A percentile compares a stretch with the other conserved stretches of the same genome.
phyloP scores from a whole-genome alignment of 495 filamentous ascomycete species.

The Neurospora sp. region DNA sequence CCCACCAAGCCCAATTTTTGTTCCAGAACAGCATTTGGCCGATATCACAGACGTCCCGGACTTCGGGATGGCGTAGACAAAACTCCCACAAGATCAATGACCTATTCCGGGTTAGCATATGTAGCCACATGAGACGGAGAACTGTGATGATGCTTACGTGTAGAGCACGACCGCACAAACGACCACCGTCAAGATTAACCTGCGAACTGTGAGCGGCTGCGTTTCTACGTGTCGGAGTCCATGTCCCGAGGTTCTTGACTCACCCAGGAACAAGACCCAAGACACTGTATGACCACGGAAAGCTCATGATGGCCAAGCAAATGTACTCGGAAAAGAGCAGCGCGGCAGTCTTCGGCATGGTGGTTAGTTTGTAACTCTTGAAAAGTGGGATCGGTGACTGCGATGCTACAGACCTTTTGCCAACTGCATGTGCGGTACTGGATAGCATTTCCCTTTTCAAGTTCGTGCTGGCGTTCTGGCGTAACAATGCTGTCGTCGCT shows the following conservation, averaged over 20 bases:
- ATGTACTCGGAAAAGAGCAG: slow-evolving; percentile 88
- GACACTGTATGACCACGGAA: slow-evolving; percentile 80
- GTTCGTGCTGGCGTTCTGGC: slow-evolving; percentile 63
- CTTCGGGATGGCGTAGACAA: slow-evolving; percentile 75
- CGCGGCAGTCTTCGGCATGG: slow-evolving; percentile 54
- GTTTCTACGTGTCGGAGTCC: neutral
- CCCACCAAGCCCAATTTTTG: slow-evolving; percentile 69
- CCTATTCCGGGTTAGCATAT: slow-evolving; percentile 4
- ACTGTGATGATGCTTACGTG: slow-evolving; percentile 34
- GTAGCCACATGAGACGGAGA: slow-evolving; percentile 1
- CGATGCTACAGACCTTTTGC: slow-evolving; percentile 55
- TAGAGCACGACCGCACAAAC: slow-evolving; percentile 69
- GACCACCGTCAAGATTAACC: slow-evolving; percentile 67
- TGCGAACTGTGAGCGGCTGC: slow-evolving; percentile 11
- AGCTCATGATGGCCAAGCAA: slow-evolving; percentile 89
- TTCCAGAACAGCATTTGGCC: slow-evolving; percentile 81
- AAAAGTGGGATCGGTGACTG: neutral
- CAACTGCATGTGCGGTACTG: slow-evolving; percentile 85
- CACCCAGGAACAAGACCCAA: slow-evolving; percentile 76
- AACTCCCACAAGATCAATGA: slow-evolving; percentile 81
- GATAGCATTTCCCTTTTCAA: slow-evolving; percentile 70
- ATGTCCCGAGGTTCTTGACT: slow-evolving; percentile 2
- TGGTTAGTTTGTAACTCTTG: neutral
- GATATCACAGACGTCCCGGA: slow-evolving; percentile 84
- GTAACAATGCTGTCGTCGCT: slow-evolving; percentile 33